These are phyloP conservation scores for Lasiodiplodia sp. DNA, from an alignment of 2,329 filamentous ascomycete genomes.

Conservation along the genomic window DNA sequence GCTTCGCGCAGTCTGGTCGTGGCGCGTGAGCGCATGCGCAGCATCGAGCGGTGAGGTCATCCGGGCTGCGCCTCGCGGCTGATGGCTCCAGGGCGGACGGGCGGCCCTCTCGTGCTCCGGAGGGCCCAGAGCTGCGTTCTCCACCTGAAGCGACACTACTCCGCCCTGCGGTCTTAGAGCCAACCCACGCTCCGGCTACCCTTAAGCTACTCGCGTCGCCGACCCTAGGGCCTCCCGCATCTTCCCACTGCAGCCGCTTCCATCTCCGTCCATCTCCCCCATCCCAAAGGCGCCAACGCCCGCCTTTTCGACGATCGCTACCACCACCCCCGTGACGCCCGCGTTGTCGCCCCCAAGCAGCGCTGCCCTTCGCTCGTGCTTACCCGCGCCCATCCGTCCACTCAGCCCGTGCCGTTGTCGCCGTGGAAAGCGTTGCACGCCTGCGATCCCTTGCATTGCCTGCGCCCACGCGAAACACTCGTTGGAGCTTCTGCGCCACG, in stretches of 20 bases:
- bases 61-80: conserved; percentile 13
- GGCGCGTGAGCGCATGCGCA: not conserved
- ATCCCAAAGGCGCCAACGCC: conserved; percentile 18
- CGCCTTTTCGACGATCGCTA: conserved; percentile 29
- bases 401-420: conserved; percentile 3
- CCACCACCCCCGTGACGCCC: conserved; percentile 13
- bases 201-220: conserved; percentile 26
- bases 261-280: conserved; percentile 21
- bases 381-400: not conserved
- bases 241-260: conserved; percentile 22
- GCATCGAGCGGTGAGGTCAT: conserved; percentile 17
- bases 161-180: conserved; percentile 4
- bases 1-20: not conserved
- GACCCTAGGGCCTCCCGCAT: conserved; percentile 24
- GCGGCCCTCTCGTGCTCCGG: not conserved
- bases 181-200: conserved; percentile 20
- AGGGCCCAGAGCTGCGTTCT: conserved; percentile 9
- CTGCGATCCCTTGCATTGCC: conserved; percentile 30
- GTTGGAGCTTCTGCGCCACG: conserved; percentile 30
- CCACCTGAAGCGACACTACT: conserved; percentile 1
- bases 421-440: conserved; percentile 7
- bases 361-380: conserved; percentile 23
- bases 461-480: conserved; percentile 29
- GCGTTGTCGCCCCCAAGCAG: conserved; percentile 6
- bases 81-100: not conserved